These are phyloP conservation scores for Neopestalotiopsis clavispora DNA, from an alignment of 2,329 filamentous ascomycete genomes.

Conservation along the genomic window DNA sequence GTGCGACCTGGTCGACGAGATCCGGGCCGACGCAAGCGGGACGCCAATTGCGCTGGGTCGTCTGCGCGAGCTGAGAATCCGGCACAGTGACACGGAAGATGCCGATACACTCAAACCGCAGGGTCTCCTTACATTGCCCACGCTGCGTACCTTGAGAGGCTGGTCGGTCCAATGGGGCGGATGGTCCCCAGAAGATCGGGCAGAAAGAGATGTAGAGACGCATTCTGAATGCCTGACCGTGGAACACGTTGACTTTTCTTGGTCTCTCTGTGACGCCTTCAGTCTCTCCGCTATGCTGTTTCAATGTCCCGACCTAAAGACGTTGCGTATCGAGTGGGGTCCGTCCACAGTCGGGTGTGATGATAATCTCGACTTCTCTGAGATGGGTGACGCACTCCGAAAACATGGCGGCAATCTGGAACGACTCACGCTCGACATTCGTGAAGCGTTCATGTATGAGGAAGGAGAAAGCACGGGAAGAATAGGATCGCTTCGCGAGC, in stretches of 20 bases:
- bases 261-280: background rate
- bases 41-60: background rate
- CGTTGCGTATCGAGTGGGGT: background rate
- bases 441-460: background rate
- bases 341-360: background rate
- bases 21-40: background rate
- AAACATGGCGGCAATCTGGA: background rate
- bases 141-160: background rate
- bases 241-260: background rate
- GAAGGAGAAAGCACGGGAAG: background rate
- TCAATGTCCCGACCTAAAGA: background rate
- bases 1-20: background rate
- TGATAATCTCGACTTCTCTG: background rate
- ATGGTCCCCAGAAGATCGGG: background rate
- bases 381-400: background rate
- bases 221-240: background rate
- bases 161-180: background rate
- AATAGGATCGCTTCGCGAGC: conserved; percentile 1
- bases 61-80: background rate
- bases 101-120: background rate
- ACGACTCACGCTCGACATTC: background rate
- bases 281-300: background rate
- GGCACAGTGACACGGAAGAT: background rate
- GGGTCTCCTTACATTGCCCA: background rate
- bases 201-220: background rate